Conservation (phyloP, 164 flowering plant genomes). For the Dillenia turbinata region DNA sequence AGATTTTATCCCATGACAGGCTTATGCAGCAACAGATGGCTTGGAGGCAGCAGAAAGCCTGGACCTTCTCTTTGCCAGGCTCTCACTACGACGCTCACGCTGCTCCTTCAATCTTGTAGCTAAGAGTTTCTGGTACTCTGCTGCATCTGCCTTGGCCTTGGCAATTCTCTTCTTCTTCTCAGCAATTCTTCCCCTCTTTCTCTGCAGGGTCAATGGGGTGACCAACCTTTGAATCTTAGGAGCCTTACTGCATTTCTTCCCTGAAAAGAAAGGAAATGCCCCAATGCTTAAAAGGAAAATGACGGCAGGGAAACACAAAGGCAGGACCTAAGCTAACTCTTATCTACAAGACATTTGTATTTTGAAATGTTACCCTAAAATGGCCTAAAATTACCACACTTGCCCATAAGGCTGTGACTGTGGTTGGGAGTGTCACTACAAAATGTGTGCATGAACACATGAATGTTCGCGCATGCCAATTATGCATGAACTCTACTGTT, state of each 20-base stretch:
- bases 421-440: too few relatives aligned
- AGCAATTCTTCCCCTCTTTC: conserved; percentile 44
- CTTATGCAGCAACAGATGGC: conserved; percentile 33
- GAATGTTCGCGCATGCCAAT: too few relatives aligned
- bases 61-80: conserved; percentile 42
- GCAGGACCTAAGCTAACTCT: too few relatives aligned
- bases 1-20: neutral
- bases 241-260: conserved; percentile 33
- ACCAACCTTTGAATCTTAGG: conserved; percentile 49
- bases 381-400: too few relatives aligned
- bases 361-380: too few relatives aligned
- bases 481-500: too few relatives aligned
- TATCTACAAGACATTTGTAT: too few relatives aligned
- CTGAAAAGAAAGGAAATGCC: conserved; percentile 7
- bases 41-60: conserved; percentile 41
- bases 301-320: neutral
- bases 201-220: conserved; percentile 47
- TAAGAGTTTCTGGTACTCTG: conserved; percentile 47
- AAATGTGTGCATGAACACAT: too few relatives aligned
- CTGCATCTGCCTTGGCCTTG: conserved; percentile 43
- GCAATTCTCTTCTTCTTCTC: conserved; percentile 47
- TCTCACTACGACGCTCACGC: conserved; percentile 42
- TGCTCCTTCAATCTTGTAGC: conserved; percentile 43
- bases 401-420: too few relatives aligned
- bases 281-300: neutral